A percentile compares a stretch with the other conserved stretches of the same genome.
phyloP scores from a whole-genome alignment of 345 rosid species.

The Gossypium herbaceum region DNA sequence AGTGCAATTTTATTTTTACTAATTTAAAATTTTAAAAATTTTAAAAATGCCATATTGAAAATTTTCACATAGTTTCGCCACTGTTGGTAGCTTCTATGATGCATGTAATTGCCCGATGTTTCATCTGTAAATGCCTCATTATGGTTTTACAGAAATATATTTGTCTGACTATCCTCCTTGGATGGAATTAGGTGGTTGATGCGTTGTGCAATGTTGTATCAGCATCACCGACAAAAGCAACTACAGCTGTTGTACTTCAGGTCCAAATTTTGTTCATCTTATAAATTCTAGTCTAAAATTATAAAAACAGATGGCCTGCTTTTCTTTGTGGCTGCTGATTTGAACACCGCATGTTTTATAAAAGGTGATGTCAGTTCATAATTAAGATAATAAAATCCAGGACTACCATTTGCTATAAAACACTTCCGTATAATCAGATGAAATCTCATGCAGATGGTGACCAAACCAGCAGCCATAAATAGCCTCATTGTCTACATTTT shows the following conservation, averaged over 20 bases:
- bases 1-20: too few relatives aligned
- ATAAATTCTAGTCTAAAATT: neutral
- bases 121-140: neutral
- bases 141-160: neutral
- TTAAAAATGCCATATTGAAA: too few relatives aligned
- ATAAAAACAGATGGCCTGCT: neutral
- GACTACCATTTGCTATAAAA: neutral
- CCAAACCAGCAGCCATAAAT: conserved; percentile 6
- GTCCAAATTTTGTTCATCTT: conserved; percentile 45
- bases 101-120: conserved; percentile 45
- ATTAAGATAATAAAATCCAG: neutral
- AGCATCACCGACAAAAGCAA: conserved; percentile 84
- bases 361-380: conserved; percentile 9
- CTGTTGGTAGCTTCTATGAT: too few relatives aligned
- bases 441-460: conserved; percentile 10
- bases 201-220: conserved; percentile 93
- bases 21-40: too few relatives aligned
- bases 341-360: conserved; percentile 9
- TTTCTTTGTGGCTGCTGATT: conserved; percentile 10
- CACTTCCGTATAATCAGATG: neutral
- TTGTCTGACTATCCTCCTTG: conserved; percentile 21
- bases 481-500: conserved; percentile 7
- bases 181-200: conserved; percentile 65
- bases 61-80: too few relatives aligned
- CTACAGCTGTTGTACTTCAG: conserved; percentile 95